Evolutionary conservation across 2,329 filamentous ascomycete species (phyloP).

Genomic region (Beauveria rudraprayagi): DNA sequence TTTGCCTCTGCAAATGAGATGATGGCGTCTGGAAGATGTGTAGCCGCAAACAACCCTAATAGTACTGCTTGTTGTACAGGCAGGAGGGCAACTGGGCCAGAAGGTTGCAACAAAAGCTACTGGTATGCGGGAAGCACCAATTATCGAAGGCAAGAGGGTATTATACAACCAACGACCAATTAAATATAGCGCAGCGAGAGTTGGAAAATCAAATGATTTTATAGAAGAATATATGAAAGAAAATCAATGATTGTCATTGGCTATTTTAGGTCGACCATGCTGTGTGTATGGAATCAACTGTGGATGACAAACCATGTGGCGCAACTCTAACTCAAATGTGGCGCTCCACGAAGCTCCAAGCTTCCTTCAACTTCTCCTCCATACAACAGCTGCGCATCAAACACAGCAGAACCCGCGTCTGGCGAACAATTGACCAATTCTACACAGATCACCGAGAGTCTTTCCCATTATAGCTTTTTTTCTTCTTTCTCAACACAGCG

Average conservation of each 20-base stretch:
- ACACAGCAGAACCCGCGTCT: neutral
- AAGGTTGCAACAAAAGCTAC: no score
- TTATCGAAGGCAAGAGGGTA: no score
- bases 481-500: no score
- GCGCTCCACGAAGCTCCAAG: neutral
- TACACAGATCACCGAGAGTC: neutral
- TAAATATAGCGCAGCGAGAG: no score
- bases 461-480: neutral
- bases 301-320: slow-evolving; percentile 12
- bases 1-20: no score
- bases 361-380: neutral
- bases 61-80: no score
- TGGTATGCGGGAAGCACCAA: no score
- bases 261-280: neutral
- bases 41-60: no score
- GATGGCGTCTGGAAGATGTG: no score
- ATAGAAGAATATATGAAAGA: neutral
- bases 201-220: no score
- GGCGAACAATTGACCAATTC: neutral
- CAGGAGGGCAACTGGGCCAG: no score
- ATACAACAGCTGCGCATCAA: neutral
- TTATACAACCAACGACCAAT: no score
- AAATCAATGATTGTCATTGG: neutral
- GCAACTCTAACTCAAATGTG: slow-evolving; percentile 2
- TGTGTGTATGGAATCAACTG: neutral